Base-by-base conservation (phyloP, 257 asterid genomes). In the Datura wrightii region DNA sequence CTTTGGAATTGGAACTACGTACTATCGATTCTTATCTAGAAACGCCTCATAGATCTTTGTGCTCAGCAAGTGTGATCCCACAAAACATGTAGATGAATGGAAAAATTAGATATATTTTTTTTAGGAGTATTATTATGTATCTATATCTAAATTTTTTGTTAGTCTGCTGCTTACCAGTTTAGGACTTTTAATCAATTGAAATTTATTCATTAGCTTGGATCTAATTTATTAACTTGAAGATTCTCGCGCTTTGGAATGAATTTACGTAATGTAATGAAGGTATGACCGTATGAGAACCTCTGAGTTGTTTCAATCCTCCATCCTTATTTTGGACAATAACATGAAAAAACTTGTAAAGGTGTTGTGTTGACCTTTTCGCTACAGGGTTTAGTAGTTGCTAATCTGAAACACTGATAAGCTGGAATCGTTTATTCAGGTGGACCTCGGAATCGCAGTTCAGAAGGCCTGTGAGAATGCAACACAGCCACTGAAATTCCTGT, bases 361-460 rank as follows among this genome's bases (percentile, higher is more conserved):
- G 58, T 76, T 50, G 1, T 76, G 62, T 31, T 76, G 60, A 76
- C 62, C 1, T 7, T 6, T 50, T 14, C 13, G 62, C 44, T 48
- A 50, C 0, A 14, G 44, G 8, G 5, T 76, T 76, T 76, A 24
- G 62, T 24, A 50, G 81, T 50, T 76, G 44, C 31, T 50, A 31
- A 50, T 50, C 8, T 50, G 44, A 48, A 46, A 50, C 6, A 24
- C 81, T 74, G 60, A 48, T 76, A 24, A 76, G 31, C 46, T 14
- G 62, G 82, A 76, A 48, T 31, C 5, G 62, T 50, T 76, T 82
- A 86, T 85, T 86, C 93, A 96, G 99, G 95, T 94, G 13, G 98
- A 96, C 85, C 98, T 96, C 70, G 98, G 98, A 65, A 46, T 92
- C 78, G 94, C 97, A 50, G 98, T 96, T 86, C 98, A 94, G 86